Base-by-base conservation (phyloP, 2,329 filamentous ascomycete genomes). In the Zarea fungicola region DNA sequence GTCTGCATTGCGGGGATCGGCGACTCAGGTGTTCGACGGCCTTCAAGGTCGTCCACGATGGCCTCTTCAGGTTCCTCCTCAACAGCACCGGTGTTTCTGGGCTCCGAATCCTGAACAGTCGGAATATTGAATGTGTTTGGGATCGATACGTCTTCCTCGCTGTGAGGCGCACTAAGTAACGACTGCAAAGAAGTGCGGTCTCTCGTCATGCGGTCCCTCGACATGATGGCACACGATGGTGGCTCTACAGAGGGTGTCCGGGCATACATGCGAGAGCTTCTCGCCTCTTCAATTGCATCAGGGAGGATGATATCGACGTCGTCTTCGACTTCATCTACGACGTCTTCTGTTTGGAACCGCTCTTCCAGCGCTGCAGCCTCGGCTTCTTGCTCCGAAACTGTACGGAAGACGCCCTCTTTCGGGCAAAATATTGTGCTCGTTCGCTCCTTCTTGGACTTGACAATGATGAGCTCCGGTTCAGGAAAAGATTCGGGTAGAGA, bases 181-280 rank as follows among this genome's bases (percentile, higher is more conserved):
- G 81, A 84, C 14, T 81, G 68, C 4, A 84, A 71, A 2, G 80
- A 84, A 6, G 74, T 76, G 36, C 80, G 76, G 56, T 75, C 69
- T 52, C 79, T 72, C 5, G 68, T 65, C 11, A 77, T 60, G n/a
- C 80, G 59, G 31, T 80, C 80, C 58, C 76, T 77, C 16, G 77
- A 65, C 13, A 77, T 61, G 18, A 81, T 60, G 34, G 80, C 80
- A 58, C 76, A 77, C n/a, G 77, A 64, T 2, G 81, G 81, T 18
- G 80, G 80, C 13, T 84, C 81, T 34, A 80, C 74, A 0, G 81
- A 84, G 11, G 81, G 81, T 2, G 80, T 83, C 52, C 80, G 72
- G 11, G 79, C 74, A 60, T 75, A 82, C 54, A 68, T 66, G 23
- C 67, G 61, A 26, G 62, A 63, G 43, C 66, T 62, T 29, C 57